These are phyloP conservation scores for Backusella sp. DNA, from an alignment of 192 early-diverging fungal genomes.

Conservation along the genomic window DNA sequence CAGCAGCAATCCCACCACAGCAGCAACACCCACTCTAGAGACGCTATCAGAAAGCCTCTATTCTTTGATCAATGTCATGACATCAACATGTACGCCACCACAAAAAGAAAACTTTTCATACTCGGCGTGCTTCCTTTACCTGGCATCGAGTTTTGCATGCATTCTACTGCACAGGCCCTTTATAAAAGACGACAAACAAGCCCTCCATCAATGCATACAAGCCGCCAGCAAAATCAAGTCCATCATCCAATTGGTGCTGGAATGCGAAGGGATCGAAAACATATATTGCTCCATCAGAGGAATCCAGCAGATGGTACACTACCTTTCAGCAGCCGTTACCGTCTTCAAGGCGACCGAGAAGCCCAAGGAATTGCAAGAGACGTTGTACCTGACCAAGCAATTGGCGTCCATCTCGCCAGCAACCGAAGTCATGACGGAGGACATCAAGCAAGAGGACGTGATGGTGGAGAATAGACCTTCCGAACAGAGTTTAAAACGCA, in stretches of 20 bases:
- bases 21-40: not conserved
- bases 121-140: not conserved
- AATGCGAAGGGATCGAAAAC: conserved; percentile 12
- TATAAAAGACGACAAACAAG: too few species aligned
- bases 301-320: conserved; percentile 16
- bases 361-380: not conserved
- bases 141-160: not conserved
- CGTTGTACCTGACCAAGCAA: not conserved
- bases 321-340: conserved; percentile 11
- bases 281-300: conserved; percentile 18
- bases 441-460: not conserved
- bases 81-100: not conserved
- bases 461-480: not conserved
- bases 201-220: not conserved
- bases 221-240: not conserved
- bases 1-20: not conserved
- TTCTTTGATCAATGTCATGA: not conserved
- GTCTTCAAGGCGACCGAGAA: not conserved
- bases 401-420: conserved; percentile 13
- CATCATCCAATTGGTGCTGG: not conserved
- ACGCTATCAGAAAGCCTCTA: not conserved
- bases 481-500: not conserved
- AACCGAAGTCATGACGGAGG: conserved; percentile 2
- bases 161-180: conserved; percentile 11
- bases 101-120: not conserved